Evolutionary conservation across 164 flowering plant genomes (phyloP), one percentile per base, ranked within the genome.

Genomic region (Cinnamomum chago): DNA sequence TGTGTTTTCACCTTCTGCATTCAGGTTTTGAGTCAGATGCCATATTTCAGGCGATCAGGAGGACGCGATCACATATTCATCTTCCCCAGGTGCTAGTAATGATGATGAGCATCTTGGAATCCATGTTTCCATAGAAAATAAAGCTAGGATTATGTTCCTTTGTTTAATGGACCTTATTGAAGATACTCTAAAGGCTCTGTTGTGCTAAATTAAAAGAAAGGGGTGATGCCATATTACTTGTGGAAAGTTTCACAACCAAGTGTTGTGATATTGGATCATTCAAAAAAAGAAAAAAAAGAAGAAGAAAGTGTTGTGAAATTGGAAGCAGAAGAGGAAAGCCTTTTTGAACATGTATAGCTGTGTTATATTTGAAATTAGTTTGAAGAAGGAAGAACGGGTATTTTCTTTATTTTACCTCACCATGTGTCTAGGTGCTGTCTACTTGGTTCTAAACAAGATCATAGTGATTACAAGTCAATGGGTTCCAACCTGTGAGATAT

Each of bases 21-120:
- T 70, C 85, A 95, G 99, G 95, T 95, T 67, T 71, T 96, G 60
- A 88, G 90, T 72, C 99, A 94, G 83, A 92, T 96, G 99, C 97
- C 97, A 50, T 88, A 93, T 83, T 96, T 96, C 80, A 85, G 98
- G 72, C 74, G 75, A 22, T 92, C 99, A 23, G 95, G 95, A 66
- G 99, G 99, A 10, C 97, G 97, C 9, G 80, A 96, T 78, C 98
- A 96, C 76, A 83, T 96, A 35, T 96, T 96, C 76, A 86, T 96
- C 76, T 96, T 96, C 76, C 99, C 99, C 13, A 96, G 99, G 99
- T 92, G 82, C 15, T 40, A 40, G 55, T n/a, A 7, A 15, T 17
- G 58, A 50, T 40, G 2, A 40, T n/a, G 20, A 50, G 25, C 27
- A 68, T 40, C 50, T n/a, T 68, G 47, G 13, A 30, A 22, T 30